Base-by-base conservation (phyloP, 225 moss, liverwort and hornwort genomes). In the Polytrichum commune region DNA sequence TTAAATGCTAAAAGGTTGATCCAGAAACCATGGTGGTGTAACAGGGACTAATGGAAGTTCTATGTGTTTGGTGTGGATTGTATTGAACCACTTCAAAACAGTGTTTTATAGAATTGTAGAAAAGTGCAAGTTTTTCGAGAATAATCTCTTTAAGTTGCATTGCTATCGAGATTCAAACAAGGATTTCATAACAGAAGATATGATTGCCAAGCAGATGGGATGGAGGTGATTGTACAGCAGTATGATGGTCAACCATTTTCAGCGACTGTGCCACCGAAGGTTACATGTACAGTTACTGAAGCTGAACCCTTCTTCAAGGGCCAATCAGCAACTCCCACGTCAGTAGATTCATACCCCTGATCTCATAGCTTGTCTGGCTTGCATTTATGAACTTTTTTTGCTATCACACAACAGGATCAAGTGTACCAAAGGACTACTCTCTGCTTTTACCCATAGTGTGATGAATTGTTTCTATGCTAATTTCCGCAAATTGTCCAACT, bases 271-370 rank as follows among this genome's bases (percentile, higher is more conserved):
- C 97, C 97, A 55, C 71, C 88, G 10, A 91, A 91, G 71, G 95
- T 98, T 62, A 87, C 88, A 20, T 98, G 97, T 81, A 91, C 83
- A 60, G 95, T 98, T 54, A 79, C 79, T 54, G 91, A 98, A 76
- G 95, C 97, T 67, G 97, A 98, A 74, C 97, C 97, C 19, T 95
- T 77, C 72, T 94, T 95, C 74, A 98, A 93, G 81, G 94, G 97
- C 75, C 97, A 98, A 82, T 89, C 95, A 65, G 97, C 97, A 74
- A 98, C 97, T 71, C 95, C 97, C 62, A 88, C 95, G 93, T 98
- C 80, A 74, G 92, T 79, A 66, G 23, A 33, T 33, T 63, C 38
- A 62, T 25, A 54, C 54, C 20, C 27, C 58, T 6, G 58, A 58
- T 58, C 58, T 6, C 20, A 58, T 58, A 22, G 58, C 22, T 58